Evolutionary conservation across 495 filamentous ascomycete species (phyloP).

Genomic region (Penicillium cataractarum): DNA sequence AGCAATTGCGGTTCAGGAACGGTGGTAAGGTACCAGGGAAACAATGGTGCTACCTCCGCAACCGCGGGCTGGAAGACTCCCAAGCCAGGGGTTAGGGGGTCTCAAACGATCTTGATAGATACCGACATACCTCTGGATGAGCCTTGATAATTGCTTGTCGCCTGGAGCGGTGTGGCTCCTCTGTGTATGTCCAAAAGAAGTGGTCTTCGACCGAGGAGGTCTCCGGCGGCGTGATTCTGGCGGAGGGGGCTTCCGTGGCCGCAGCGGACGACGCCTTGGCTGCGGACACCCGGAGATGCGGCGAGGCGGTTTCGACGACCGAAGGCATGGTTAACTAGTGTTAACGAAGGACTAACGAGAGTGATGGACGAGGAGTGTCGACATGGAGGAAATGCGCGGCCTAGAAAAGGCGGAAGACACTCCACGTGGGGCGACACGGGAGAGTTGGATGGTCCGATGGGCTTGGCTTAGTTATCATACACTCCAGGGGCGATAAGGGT

Average conservation of each 20-base stretch:
- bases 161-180: conserved; percentile 93
- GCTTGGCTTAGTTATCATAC: neutral
- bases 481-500: neutral
- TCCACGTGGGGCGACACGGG: conserved; percentile 48
- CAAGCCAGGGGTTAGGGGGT: neutral
- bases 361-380: conserved; percentile 17
- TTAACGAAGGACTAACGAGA: neutral
- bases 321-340: conserved; percentile 36
- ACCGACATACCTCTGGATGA: conserved; percentile 79
- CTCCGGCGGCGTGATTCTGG: conserved; percentile 40
- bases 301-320: conserved; percentile 37
- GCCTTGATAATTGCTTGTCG: conserved; percentile 96
- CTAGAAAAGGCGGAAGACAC: conserved; percentile 28
- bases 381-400: conserved; percentile 20
- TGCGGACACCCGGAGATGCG: conserved; percentile 45
- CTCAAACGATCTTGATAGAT: neutral
- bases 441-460: conserved; percentile 29
- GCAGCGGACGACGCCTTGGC: conserved; percentile 27
- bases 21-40: conserved; percentile 7
- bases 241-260: conserved; percentile 24
- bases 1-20: conserved; percentile 9
- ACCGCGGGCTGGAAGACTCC: neutral
- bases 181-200: conserved; percentile 96
- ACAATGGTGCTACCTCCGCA: neutral
- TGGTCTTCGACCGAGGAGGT: conserved; percentile 49